These are phyloP conservation scores for Citrus cavaleriei DNA, from an alignment of 345 rosid species.

Conservation along the genomic window DNA sequence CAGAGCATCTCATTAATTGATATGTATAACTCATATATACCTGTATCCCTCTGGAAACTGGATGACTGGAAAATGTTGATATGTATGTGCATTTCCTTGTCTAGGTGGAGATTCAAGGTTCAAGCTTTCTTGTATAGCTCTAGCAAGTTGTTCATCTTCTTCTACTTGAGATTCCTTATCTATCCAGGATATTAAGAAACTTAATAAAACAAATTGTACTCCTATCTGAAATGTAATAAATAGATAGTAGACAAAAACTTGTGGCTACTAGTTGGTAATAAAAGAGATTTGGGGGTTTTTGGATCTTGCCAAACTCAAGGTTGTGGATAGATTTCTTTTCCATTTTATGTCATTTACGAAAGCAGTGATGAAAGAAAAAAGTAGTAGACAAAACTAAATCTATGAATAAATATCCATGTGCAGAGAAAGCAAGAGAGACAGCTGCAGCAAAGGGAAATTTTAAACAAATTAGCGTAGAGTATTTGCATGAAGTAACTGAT, in stretches of 20 bases:
- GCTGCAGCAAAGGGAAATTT: neutral
- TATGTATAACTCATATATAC: slow-evolving; percentile 30
- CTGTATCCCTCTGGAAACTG: slow-evolving; percentile 70
- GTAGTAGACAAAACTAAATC: neutral
- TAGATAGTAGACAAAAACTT: neutral
- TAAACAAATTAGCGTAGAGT: neutral
- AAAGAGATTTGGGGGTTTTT: neutral
- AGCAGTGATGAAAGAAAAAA: neutral
- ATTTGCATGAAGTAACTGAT: neutral
- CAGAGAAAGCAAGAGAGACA: neutral
- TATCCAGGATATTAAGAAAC: slow-evolving; percentile 29
- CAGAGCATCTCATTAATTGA: neutral
- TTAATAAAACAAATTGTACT: slow-evolving; percentile 11
- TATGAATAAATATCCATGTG: neutral
- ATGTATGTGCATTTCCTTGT: slow-evolving; percentile 28
- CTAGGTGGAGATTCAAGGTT: slow-evolving; percentile 53
- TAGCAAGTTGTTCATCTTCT: slow-evolving; percentile 93
- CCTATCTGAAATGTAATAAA: neutral
- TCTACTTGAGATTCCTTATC: slow-evolving; percentile 53
- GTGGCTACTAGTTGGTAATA: neutral
- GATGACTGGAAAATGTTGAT: slow-evolving; percentile 34
- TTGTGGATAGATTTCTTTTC: neutral
- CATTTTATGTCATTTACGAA: neutral
- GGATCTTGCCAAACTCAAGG: neutral
- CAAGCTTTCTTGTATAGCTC: slow-evolving; percentile 88